Conservation (phyloP, 257 asterid genomes). For the Jacaranda mimosifolia region DNA sequence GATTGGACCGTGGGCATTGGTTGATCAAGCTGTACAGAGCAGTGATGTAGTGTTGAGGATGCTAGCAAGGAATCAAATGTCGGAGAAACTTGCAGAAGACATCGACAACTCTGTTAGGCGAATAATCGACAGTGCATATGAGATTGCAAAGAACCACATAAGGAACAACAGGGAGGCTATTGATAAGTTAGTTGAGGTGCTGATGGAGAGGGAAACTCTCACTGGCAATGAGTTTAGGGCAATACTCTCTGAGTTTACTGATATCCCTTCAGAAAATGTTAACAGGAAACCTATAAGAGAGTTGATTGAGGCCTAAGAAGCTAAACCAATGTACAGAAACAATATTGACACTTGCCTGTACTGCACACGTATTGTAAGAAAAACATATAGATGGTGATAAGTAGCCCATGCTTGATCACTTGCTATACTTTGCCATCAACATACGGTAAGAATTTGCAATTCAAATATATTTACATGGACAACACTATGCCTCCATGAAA, state of each 20-base stretch:
- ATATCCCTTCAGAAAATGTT: slow-evolving; percentile 51
- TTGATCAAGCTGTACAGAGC: slow-evolving; percentile 63
- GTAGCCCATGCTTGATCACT: neutral
- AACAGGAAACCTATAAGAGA: slow-evolving; percentile 45
- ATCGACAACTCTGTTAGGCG: slow-evolving; percentile 56
- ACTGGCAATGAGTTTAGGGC: slow-evolving; percentile 78
- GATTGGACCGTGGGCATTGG: slow-evolving; percentile 70
- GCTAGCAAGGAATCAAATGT: slow-evolving; percentile 75
- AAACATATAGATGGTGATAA: neutral
- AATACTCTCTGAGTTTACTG: slow-evolving; percentile 54
- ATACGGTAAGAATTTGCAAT: neutral
- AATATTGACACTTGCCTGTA: neutral
- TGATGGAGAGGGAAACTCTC: slow-evolving; percentile 73
- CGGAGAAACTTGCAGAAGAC: slow-evolving; percentile 80
- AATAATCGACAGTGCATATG: slow-evolving; percentile 57
- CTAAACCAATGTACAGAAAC: slow-evolving; percentile 26
- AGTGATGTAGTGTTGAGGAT: slow-evolving; percentile 76
- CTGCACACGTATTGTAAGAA: neutral
- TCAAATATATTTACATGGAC: slow-evolving; percentile 5
- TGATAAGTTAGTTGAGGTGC: slow-evolving; percentile 67
- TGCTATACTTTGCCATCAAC: neutral
- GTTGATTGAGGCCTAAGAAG: slow-evolving; percentile 56
- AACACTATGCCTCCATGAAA: neutral
- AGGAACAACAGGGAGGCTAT: slow-evolving; percentile 69
- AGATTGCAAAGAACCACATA: slow-evolving; percentile 58